Percentiles rank a stretch among this genome's conserved stretches.
Conservation (phyloP, 1,139 yeast species). For the Meyerozyma guilliermondii region DNA sequence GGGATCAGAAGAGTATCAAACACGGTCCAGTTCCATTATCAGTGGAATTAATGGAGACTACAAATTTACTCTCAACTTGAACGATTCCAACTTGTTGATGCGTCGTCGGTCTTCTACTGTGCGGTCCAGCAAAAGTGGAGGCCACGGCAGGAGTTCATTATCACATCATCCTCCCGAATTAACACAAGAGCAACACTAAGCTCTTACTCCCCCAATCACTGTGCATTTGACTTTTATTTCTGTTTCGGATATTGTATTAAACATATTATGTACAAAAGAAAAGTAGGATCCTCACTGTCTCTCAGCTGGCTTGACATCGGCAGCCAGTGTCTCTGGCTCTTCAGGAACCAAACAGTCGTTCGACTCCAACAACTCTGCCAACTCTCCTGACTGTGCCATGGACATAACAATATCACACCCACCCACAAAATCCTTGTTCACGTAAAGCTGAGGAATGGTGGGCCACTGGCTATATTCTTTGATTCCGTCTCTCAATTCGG, state of each 20-base stretch:
- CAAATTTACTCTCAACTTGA: slow-evolving; percentile 40
- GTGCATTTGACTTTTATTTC: slow-evolving; percentile 1
- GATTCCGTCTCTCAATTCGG: slow-evolving; percentile 86
- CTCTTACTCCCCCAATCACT: background rate
- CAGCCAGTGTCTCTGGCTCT: slow-evolving; percentile 37
- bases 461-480: slow-evolving; percentile 97
- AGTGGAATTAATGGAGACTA: slow-evolving; percentile 37
- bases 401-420: slow-evolving; percentile 94
- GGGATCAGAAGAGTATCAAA: slow-evolving; percentile 22
- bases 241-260: background rate
- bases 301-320: slow-evolving; percentile 36
- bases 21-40: slow-evolving; percentile 40
- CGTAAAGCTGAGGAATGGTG: slow-evolving; percentile 74
- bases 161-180: background rate
- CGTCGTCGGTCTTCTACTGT: slow-evolving; percentile 23
- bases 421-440: slow-evolving; percentile 82
- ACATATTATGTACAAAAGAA: background rate
- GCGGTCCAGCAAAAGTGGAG: background rate
- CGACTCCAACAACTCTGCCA: slow-evolving; percentile 74
- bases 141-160: background rate
- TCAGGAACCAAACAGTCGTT: slow-evolving; percentile 79
- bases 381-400: slow-evolving; percentile 92
- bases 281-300: slow-evolving; percentile 19
- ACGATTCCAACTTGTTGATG: slow-evolving; percentile 37
- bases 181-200: background rate